phyloP scores from a whole-genome alignment of 345 rosid species.

The Brassica nigra region DNA sequence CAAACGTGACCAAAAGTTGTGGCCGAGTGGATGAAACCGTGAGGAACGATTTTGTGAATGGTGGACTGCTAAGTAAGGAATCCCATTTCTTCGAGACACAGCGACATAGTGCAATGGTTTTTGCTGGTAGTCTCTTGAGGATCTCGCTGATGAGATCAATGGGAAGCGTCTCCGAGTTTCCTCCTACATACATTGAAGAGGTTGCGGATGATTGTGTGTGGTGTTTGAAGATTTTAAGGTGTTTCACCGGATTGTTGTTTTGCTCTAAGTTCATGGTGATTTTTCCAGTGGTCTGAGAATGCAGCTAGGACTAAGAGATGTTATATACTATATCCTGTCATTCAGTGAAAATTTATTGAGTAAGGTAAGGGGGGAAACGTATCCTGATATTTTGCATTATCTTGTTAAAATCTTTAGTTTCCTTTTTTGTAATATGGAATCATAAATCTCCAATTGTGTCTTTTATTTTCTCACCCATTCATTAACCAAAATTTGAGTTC shows the following conservation, averaged over 20 bases:
- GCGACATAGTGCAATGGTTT: not conserved
- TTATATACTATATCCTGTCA: not conserved
- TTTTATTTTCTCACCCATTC: not conserved
- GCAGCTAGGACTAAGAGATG: not conserved
- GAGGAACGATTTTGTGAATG: not conserved
- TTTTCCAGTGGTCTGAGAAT: not conserved
- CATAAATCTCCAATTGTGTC: not conserved
- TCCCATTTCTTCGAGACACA: constrained; percentile 5
- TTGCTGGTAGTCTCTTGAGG: not conserved
- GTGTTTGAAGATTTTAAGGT: not conserved
- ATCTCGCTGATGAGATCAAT: constrained; percentile 8
- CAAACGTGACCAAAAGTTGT: not conserved
- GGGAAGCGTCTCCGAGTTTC: not conserved
- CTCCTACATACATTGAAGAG: not conserved
- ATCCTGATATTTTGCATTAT: not conserved
- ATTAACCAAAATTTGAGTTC: not conserved
- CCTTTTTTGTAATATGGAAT: not conserved
- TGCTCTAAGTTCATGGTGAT: not conserved
- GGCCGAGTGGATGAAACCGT: not conserved
- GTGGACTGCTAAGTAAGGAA: not conserved
- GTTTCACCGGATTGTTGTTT: not conserved
- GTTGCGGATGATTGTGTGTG: not conserved
- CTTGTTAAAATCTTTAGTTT: not conserved
- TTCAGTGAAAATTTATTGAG: too few species aligned
- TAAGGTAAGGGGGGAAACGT: not conserved